Percentiles rank a stretch among this genome's conserved stretches.
phyloP scores from a whole-genome alignment of 2,329 filamentous ascomycete genomes.

The Trichoderma lentiforme region DNA sequence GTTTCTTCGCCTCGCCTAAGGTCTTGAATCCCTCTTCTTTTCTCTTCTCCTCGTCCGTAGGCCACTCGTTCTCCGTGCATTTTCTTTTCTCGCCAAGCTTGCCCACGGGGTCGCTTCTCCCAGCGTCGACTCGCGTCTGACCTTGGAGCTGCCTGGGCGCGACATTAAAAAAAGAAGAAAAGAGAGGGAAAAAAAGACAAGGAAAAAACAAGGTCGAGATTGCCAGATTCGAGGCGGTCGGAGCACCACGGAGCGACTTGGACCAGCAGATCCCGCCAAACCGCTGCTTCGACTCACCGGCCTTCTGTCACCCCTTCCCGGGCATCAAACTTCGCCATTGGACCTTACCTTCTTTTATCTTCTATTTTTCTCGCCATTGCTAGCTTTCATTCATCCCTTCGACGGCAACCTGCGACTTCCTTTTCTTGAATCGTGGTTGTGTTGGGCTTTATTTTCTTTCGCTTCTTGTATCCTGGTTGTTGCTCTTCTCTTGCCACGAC shows the following conservation, averaged over 20 bases:
- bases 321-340: neutral
- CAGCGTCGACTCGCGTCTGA: constrained; percentile 8
- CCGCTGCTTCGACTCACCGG: neutral
- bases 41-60: neutral
- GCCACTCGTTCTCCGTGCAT: constrained; percentile 8
- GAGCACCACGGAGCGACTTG: neutral
- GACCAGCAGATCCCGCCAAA: constrained; percentile 9
- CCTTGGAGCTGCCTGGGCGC: neutral
- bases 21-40: neutral
- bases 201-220: neutral
- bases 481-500: constrained; percentile 13
- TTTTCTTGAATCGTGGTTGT: neutral
- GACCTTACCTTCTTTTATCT: constrained; percentile 5
- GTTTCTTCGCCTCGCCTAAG: constrained; percentile 7
- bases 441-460: constrained; percentile 9
- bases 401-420: neutral
- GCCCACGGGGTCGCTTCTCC: constrained; percentile 14
- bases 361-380: neutral
- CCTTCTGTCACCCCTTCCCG: constrained; percentile 15
- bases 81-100: neutral
- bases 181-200: neutral
- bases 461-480: constrained; percentile 7
- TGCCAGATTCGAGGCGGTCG: constrained; percentile 11
- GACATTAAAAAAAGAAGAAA: neutral
- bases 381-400: neutral